Evolutionary conservation across 768 basidiomycete species (phyloP).

Genomic region (Boletus insuetus): DNA sequence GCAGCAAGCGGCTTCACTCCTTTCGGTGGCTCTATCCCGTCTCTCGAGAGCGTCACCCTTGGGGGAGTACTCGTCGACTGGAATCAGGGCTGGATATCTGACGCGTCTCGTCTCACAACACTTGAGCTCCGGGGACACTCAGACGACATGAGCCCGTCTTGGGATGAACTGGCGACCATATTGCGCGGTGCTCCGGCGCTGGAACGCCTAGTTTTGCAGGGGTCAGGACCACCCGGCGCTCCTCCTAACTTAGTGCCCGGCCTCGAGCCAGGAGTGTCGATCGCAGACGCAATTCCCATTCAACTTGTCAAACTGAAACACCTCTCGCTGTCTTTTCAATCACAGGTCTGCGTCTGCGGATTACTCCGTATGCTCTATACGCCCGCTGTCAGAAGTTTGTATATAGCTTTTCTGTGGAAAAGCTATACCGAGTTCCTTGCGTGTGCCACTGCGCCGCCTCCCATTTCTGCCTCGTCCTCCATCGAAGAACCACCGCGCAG

Average conservation of each 20-base stretch:
- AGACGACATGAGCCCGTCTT: constrained; percentile 59
- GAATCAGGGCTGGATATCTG: constrained; percentile 36
- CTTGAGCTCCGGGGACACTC: constrained; percentile 62
- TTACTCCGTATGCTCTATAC: too few relatives aligned
- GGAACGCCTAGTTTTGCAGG: constrained; percentile 45
- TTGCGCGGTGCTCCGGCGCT: constrained; percentile 52
- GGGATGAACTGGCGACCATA: constrained; percentile 47
- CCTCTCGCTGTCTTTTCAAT: too few relatives aligned
- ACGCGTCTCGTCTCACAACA: constrained; percentile 35
- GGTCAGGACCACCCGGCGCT: constrained; percentile 46
- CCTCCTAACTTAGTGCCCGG: constrained; percentile 33
- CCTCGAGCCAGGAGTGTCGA: too few relatives aligned
- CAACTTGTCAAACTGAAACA: too few relatives aligned
- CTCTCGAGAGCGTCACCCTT: constrained; percentile 43
- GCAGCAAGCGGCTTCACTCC: constrained; percentile 41
- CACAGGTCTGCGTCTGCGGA: too few relatives aligned
- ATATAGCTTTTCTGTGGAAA: too few relatives aligned
- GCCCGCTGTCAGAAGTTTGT: too few relatives aligned
- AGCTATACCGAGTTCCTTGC: constrained; percentile 47
- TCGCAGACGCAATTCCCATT: background rate
- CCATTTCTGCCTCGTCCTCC: constrained; percentile 29
- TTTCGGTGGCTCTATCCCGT: constrained; percentile 51
- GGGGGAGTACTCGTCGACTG: constrained; percentile 71
- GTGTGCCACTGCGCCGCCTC: constrained; percentile 31
- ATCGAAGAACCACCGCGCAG: constrained; percentile 34